These are phyloP conservation scores for Stachybotrys chlorohalonatus DNA, from an alignment of 2,329 filamentous ascomycete species.

Conservation along the genomic window DNA sequence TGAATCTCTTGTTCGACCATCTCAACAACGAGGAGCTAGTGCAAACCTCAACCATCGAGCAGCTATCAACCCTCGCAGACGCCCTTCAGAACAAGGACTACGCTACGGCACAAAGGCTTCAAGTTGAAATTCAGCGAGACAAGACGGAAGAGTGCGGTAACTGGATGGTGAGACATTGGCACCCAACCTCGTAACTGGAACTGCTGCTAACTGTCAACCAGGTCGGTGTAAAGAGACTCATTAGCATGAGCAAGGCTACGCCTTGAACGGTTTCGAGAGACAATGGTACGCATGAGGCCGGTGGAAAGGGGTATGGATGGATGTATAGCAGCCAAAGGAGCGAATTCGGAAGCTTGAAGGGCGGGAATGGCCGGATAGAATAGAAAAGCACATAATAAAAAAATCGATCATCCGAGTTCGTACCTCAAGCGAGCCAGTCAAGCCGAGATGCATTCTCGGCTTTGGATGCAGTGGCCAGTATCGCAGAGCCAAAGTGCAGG, in stretches of 20 bases:
- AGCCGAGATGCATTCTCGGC: background rate
- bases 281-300: background rate
- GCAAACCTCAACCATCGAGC: conserved; percentile 65
- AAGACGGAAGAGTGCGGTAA: conserved; percentile 74
- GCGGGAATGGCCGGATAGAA: conserved; percentile 12
- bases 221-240: conserved; percentile 68
- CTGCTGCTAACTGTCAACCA: conserved; percentile 17
- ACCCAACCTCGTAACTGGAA: background rate
- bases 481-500: no score
- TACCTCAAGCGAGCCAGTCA: background rate
- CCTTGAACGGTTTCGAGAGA: conserved; percentile 29
- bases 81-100: conserved; percentile 64
- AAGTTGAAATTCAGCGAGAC: conserved; percentile 67
- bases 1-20: conserved; percentile 92
- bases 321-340: conserved; percentile 10
- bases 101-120: conserved; percentile 55
- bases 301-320: conserved; percentile 5
- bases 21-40: conserved; percentile 92
- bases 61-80: conserved; percentile 54
- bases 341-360: conserved; percentile 11
- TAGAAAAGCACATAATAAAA: conserved; percentile 16
- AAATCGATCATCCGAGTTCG: background rate
- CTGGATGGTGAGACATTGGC: conserved; percentile 65
- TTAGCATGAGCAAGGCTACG: conserved; percentile 72
- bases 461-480: background rate